Evolutionary conservation across 2,329 filamentous ascomycete genomes (phyloP).

Genomic region (Torrubiellomyces zombiae): DNA sequence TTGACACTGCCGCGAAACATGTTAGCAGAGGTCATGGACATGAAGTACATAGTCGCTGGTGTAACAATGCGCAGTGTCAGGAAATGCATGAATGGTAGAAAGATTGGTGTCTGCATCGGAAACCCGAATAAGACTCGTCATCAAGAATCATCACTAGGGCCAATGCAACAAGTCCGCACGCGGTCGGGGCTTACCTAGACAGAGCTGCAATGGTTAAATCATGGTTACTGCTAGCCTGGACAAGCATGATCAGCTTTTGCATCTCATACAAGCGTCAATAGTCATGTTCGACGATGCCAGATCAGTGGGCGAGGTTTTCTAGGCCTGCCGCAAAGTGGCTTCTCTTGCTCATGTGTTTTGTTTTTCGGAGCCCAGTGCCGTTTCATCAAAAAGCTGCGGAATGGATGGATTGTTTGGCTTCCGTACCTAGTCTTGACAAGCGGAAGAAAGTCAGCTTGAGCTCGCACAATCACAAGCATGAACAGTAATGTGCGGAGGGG

Average conservation of each 20-base stretch:
- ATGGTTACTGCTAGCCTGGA: too few relatives aligned
- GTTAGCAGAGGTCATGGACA: constrained; percentile 9
- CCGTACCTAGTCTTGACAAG: constrained; percentile 18
- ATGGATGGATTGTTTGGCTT: constrained; percentile 5
- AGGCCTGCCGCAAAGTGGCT: constrained; percentile 94
- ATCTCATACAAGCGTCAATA: not conserved
- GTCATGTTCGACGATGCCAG: constrained; percentile 8
- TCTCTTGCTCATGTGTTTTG: constrained; percentile 53
- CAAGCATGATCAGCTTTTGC: not conserved
- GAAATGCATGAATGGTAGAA: constrained; percentile 59
- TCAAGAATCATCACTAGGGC: constrained; percentile 42
- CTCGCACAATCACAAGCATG: constrained; percentile 2
- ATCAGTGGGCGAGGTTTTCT: constrained; percentile 99
- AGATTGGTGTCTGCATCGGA: constrained; percentile 52
- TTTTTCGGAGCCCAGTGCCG: constrained; percentile 96
- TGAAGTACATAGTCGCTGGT: too few relatives aligned
- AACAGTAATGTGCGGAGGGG: constrained; percentile 4
- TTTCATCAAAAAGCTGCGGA: constrained; percentile 50
- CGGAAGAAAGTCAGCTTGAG: constrained; percentile 15
- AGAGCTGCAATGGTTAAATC: too few relatives aligned
- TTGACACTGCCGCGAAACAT: too few relatives aligned
- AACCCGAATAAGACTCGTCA: constrained; percentile 67
- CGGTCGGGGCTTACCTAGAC: too few relatives aligned
- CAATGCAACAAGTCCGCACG: constrained; percentile 7
- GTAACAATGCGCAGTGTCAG: constrained; percentile 23